A percentile compares a stretch with the other conserved stretches of the same genome.
phyloP scores from a whole-genome alignment of 768 basidiomycete species.

The Auricularia cornea region DNA sequence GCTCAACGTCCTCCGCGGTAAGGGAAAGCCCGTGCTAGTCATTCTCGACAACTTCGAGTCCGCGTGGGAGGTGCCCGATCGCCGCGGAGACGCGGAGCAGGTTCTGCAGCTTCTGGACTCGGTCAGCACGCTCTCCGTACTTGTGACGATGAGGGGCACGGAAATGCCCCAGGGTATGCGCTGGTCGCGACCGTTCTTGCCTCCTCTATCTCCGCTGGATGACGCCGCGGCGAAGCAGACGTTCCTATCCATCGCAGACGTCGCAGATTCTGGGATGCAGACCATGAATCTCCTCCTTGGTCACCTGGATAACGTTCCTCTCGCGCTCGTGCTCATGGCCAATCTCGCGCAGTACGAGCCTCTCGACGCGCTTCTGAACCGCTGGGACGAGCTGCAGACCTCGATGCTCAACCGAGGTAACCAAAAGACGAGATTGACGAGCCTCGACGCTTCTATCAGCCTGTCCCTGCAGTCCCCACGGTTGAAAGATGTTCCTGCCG shows the following conservation, averaged over 20 bases:
- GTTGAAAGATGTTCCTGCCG: slow-evolving; percentile 17
- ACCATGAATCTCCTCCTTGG: slow-evolving; percentile 17
- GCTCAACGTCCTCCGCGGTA: too few relatives aligned
- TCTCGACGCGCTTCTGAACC: slow-evolving; percentile 9
- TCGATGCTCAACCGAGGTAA: slow-evolving; percentile 10
- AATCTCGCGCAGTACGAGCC: slow-evolving; percentile 13
- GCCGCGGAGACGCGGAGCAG: slow-evolving; percentile 3
- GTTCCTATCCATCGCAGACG: slow-evolving; percentile 16
- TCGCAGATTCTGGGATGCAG: slow-evolving; percentile 14
- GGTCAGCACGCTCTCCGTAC: slow-evolving; percentile 10
- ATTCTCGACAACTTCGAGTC: slow-evolving; percentile 17
- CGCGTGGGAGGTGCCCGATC: slow-evolving; percentile 11
- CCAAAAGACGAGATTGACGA: slow-evolving; percentile 17
- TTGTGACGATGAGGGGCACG: slow-evolving; percentile 16
- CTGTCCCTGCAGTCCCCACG: slow-evolving; percentile 24
- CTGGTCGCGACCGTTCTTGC: slow-evolving; percentile 16
- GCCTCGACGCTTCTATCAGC: slow-evolving; percentile 24
- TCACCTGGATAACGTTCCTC: slow-evolving; percentile 22
- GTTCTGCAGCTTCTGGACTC: slow-evolving; percentile 10
- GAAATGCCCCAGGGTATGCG: slow-evolving; percentile 14
- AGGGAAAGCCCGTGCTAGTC: neutral
- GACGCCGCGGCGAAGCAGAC: slow-evolving; percentile 14
- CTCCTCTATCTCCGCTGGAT: slow-evolving; percentile 7
- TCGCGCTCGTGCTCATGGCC: slow-evolving; percentile 20
- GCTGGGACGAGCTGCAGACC: slow-evolving; percentile 15